Percentiles rank a stretch among this genome's conserved stretches.
These are phyloP conservation scores for Mucor saturninus DNA, from an alignment of 371 early-diverging fungal species.

Conservation along the genomic window DNA sequence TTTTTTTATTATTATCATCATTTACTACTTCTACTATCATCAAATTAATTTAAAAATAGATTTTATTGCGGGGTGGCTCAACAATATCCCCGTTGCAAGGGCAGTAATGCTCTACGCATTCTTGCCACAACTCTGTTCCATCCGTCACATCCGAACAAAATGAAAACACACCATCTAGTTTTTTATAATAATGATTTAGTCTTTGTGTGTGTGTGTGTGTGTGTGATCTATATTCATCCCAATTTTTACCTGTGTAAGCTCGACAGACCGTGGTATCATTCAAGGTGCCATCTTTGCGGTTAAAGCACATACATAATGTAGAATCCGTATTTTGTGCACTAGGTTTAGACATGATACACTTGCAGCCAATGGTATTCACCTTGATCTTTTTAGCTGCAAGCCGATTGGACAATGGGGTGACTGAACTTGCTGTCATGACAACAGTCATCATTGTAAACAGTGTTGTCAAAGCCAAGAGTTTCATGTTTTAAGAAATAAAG, in stretches of 20 bases:
- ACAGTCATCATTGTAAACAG: not conserved
- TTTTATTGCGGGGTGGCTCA: slow-evolving; percentile 5
- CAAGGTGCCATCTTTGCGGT: slow-evolving; percentile 21
- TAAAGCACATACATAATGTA: slow-evolving; percentile 28
- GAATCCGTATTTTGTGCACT: slow-evolving; percentile 16
- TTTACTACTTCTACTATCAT: not conserved
- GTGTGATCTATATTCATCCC: not conserved
- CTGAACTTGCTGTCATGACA: not conserved
- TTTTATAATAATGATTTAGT: too few species aligned
- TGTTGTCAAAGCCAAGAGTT: not conserved
- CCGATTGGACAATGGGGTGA: not conserved
- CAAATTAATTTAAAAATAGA: slow-evolving; percentile 2
- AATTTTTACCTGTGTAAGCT: slow-evolving; percentile 16
- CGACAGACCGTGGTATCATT: slow-evolving; percentile 14
- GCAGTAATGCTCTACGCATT: slow-evolving; percentile 21
- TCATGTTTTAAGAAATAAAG: not conserved
- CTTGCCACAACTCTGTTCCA: slow-evolving; percentile 18
- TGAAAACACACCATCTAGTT: slow-evolving; percentile 21
- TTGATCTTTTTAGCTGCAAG: slow-evolving; percentile 3
- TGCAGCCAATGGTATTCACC: slow-evolving; percentile 15
- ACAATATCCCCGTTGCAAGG: slow-evolving; percentile 10
- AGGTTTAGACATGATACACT: slow-evolving; percentile 33
- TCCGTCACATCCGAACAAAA: slow-evolving; percentile 24
- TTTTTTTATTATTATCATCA: not conserved
- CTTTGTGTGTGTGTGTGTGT: too few species aligned